Evolutionary conservation across 441 rosid species (phyloP).

Genomic region (Erysimum pusillum): DNA sequence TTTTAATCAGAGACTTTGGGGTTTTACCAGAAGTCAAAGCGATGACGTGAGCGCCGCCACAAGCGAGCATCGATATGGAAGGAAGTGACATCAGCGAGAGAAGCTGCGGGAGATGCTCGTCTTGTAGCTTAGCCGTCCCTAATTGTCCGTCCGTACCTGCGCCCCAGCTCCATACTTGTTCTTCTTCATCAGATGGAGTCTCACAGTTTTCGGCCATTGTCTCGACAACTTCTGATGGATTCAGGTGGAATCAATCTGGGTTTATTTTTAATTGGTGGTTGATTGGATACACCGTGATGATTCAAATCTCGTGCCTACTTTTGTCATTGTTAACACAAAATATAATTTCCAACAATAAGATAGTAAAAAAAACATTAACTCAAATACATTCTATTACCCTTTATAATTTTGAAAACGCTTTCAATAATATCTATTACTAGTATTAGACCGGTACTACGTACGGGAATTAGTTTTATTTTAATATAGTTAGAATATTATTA

Average conservation of each 20-base stretch:
- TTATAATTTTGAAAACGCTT: too few species aligned
- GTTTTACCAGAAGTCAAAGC: conserved; percentile 59
- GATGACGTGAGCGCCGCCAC: conserved; percentile 86
- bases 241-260: background rate
- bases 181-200: conserved; percentile 35
- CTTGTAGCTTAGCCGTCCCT: conserved; percentile 69
- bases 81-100: conserved; percentile 62
- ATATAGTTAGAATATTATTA: too few species aligned
- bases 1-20: background rate
- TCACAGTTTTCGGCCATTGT: conserved; percentile 11
- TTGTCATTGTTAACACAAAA: background rate
- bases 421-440: too few species aligned
- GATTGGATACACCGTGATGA: background rate
- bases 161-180: conserved; percentile 91
- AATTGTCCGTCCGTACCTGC: conserved; percentile 94
- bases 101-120: conserved; percentile 77
- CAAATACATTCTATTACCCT: too few species aligned
- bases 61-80: conserved; percentile 60
- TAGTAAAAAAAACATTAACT: background rate
- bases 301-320: background rate
- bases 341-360: background rate
- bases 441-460: too few species aligned
- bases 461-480: too few species aligned
- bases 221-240: background rate
- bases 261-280: background rate